Percentiles rank a stretch among this genome's conserved stretches.
These are phyloP conservation scores for Salix brachista DNA, from an alignment of 345 rosid species.

Conservation along the genomic window DNA sequence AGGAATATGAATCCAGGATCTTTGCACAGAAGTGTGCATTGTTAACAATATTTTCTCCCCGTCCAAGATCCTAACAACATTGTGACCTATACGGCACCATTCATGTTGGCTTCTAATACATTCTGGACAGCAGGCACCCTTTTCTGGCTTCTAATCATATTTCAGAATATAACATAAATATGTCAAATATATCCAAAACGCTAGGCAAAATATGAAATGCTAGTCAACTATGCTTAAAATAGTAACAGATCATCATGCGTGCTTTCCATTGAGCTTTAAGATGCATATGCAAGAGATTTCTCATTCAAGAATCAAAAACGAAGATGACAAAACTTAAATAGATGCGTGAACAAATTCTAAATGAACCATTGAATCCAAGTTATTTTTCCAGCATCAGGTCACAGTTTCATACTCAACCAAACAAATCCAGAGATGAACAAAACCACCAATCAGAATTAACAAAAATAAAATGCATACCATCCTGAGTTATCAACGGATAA, in stretches of 20 bases:
- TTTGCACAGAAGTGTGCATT: neutral
- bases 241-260: neutral
- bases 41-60: neutral
- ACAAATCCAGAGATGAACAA: neutral
- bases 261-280: neutral
- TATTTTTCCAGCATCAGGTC: neutral
- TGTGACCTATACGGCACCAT: neutral
- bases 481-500: constrained; percentile 92
- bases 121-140: neutral
- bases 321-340: neutral
- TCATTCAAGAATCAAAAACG: neutral
- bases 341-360: neutral
- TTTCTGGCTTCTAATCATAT: neutral
- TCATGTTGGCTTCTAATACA: neutral
- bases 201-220: neutral
- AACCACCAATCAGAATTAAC: neutral
- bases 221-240: neutral
- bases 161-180: neutral
- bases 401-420: neutral
- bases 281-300: neutral
- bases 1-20: neutral
- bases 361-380: neutral
- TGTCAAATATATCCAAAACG: neutral
- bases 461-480: constrained; percentile 45
- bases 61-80: neutral